A percentile compares a stretch with the other conserved stretches of the same genome.
phyloP scores from a whole-genome alignment of 306 rosid genomes.

The Quercus gilva region DNA sequence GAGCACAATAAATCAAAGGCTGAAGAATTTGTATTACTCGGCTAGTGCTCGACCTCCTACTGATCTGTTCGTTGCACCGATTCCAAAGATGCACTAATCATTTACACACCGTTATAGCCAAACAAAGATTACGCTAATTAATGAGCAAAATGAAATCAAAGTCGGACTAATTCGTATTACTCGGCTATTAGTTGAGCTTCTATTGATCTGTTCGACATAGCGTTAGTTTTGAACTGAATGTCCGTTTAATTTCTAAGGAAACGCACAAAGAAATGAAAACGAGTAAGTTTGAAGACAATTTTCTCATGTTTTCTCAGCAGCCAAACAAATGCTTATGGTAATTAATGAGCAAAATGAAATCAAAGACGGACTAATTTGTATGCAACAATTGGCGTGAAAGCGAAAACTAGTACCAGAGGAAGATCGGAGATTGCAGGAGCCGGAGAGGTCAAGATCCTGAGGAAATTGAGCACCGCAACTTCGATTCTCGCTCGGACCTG shows the following conservation, averaged over 20 bases:
- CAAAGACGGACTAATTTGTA: neutral
- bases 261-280: neutral
- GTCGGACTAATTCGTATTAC: conserved; percentile 3
- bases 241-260: conserved; percentile 11
- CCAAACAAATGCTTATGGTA: neutral
- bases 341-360: neutral
- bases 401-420: conserved; percentile 47
- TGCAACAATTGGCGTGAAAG: neutral
- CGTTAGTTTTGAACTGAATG: neutral
- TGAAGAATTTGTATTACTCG: conserved; percentile 26
- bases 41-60: conserved; percentile 58
- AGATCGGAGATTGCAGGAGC: conserved; percentile 76
- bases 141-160: neutral
- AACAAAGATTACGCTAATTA: neutral
- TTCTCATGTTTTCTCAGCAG: neutral
- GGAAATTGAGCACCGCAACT: conserved; percentile 79
- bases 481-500: conserved; percentile 85
- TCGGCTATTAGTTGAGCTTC: conserved; percentile 56
- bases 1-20: neutral
- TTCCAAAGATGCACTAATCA: neutral
- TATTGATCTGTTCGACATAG: conserved; percentile 46
- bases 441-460: conserved; percentile 62
- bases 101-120: neutral
- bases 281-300: neutral
- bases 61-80: conserved; percentile 35